These are phyloP conservation scores for Tetrapyrgos nigripes DNA, from an alignment of 1,284 basidiomycete genomes.

Conservation along the genomic window DNA sequence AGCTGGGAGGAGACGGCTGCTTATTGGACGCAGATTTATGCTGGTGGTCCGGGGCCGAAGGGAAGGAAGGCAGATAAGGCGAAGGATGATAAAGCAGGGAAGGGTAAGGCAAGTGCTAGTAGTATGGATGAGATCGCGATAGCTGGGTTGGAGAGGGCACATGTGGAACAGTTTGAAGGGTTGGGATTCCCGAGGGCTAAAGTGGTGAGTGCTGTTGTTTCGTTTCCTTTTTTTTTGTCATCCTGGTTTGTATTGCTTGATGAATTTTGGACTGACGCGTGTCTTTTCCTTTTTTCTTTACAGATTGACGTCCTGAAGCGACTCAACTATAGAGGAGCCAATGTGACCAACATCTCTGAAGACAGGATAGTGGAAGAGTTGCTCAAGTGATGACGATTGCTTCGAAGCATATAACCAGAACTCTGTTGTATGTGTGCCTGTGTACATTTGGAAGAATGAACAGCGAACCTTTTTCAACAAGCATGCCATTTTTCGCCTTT, in stretches of 20 bases:
- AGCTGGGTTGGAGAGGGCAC: conserved; percentile 74
- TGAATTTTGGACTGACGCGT: neutral
- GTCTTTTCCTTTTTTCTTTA: neutral
- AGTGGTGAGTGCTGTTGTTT: conserved; percentile 64
- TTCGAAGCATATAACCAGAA: too few species aligned
- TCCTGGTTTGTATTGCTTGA: neutral
- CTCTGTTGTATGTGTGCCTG: too few species aligned
- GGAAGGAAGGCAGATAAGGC: conserved; percentile 37
- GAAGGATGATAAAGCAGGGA: conserved; percentile 31
- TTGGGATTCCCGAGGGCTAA: conserved; percentile 78
- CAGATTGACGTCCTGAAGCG: conserved; percentile 88
- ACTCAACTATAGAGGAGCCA: conserved; percentile 88
- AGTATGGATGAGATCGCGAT: conserved; percentile 76
- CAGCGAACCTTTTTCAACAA: too few species aligned
- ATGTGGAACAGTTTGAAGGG: conserved; percentile 76
- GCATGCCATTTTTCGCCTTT: too few species aligned
- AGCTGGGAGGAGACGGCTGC: conserved; percentile 93
- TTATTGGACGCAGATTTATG: conserved; percentile 94
- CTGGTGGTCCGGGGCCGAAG: conserved; percentile 68
- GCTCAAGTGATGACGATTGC: conserved; percentile 47
- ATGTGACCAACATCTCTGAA: conserved; percentile 53
- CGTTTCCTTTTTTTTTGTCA: conserved; percentile 4
- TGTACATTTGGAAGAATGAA: too few species aligned
- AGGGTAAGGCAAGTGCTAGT: too few species aligned
- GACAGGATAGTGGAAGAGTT: conserved; percentile 58